Evolutionary conservation across 352 stramenopile species (phyloP).

Genomic region (Phytophthora syringae): DNA sequence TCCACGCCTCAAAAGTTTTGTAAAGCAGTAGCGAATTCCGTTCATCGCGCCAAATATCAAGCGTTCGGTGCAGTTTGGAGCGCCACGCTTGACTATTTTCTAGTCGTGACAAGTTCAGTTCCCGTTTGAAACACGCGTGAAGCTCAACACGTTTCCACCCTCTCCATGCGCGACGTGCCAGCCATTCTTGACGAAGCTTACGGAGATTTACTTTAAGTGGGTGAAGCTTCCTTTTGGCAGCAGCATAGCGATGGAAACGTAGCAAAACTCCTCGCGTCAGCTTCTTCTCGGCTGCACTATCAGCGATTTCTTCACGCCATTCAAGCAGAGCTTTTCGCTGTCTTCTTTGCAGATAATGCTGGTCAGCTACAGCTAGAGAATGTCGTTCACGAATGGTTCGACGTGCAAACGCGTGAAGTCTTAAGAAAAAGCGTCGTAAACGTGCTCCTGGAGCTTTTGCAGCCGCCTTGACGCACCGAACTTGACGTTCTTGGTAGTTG

Average conservation of each 20-base stretch:
- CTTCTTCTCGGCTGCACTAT: slow-evolving; percentile 55
- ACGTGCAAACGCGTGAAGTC: slow-evolving; percentile 39
- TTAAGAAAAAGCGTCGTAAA: slow-evolving; percentile 56
- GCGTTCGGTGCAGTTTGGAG: slow-evolving; percentile 49
- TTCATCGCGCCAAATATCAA: slow-evolving; percentile 59
- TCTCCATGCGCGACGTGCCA: slow-evolving; percentile 36
- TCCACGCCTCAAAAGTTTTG: slow-evolving; percentile 58
- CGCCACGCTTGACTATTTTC: slow-evolving; percentile 50
- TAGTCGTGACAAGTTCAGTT: slow-evolving; percentile 56
- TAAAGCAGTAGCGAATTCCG: slow-evolving; percentile 21
- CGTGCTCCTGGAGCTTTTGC: slow-evolving; percentile 55
- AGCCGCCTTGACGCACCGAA: slow-evolving; percentile 72
- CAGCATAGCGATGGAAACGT: slow-evolving; percentile 40
- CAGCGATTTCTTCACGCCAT: slow-evolving; percentile 63
- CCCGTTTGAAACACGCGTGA: slow-evolving; percentile 61
- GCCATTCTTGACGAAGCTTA: slow-evolving; percentile 17
- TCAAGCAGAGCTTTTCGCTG: slow-evolving; percentile 30
- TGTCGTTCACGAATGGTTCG: slow-evolving; percentile 23
- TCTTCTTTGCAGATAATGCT: slow-evolving; percentile 24
- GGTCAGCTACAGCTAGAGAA: slow-evolving; percentile 18
- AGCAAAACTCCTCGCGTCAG: slow-evolving; percentile 31
- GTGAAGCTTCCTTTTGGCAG: slow-evolving; percentile 43
- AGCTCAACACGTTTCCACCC: slow-evolving; percentile 65
- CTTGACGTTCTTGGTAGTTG: slow-evolving; percentile 79
- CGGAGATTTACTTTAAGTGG: slow-evolving; percentile 44